Percentiles rank a stretch among this genome's conserved stretches.
Conservation (phyloP, 805 yeast genomes). For the Candida maris region DNA sequence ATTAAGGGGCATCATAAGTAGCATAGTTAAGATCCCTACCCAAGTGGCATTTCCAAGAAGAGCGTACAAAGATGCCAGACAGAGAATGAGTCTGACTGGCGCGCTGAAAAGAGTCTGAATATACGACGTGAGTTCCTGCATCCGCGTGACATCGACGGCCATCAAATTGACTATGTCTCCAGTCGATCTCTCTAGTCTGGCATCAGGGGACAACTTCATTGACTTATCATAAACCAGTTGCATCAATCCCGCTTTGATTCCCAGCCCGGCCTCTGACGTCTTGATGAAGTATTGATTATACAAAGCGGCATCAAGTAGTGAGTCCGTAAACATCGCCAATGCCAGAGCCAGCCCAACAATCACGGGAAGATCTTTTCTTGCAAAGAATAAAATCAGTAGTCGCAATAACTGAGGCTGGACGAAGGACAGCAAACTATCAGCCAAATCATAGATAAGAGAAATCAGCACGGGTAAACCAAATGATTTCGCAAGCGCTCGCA, state of each 20-base stretch:
- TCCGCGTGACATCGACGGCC: slow-evolving; percentile 68
- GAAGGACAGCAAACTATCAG: slow-evolving; percentile 38
- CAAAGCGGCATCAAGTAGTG: slow-evolving; percentile 56
- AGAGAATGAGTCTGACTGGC: slow-evolving; percentile 53
- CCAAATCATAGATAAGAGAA: slow-evolving; percentile 36
- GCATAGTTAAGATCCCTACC: slow-evolving; percentile 52
- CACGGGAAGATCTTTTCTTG: slow-evolving; percentile 37
- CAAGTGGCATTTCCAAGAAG: slow-evolving; percentile 57
- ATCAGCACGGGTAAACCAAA: slow-evolving; percentile 36
- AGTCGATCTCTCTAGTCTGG: slow-evolving; percentile 55
- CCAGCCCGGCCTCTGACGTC: slow-evolving; percentile 59
- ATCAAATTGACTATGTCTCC: slow-evolving; percentile 80
- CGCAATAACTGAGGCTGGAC: slow-evolving; percentile 58
- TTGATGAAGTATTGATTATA: slow-evolving; percentile 65
- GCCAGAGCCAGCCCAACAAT: slow-evolving; percentile 64
- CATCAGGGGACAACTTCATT: slow-evolving; percentile 60
- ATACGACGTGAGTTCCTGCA: slow-evolving; percentile 56
- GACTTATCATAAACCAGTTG: slow-evolving; percentile 71
- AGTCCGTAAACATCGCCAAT: slow-evolving; percentile 55
- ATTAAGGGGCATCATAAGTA: slow-evolving; percentile 57
- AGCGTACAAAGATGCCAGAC: slow-evolving; percentile 50
- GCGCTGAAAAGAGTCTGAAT: slow-evolving; percentile 55
- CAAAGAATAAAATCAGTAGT: slow-evolving; percentile 45
- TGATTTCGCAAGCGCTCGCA: slow-evolving; percentile 35
- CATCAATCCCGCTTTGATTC: slow-evolving; percentile 61